These are phyloP conservation scores for Domatiomyces catenatus DNA, from an alignment of 2,329 filamentous ascomycete species.

Conservation along the genomic window DNA sequence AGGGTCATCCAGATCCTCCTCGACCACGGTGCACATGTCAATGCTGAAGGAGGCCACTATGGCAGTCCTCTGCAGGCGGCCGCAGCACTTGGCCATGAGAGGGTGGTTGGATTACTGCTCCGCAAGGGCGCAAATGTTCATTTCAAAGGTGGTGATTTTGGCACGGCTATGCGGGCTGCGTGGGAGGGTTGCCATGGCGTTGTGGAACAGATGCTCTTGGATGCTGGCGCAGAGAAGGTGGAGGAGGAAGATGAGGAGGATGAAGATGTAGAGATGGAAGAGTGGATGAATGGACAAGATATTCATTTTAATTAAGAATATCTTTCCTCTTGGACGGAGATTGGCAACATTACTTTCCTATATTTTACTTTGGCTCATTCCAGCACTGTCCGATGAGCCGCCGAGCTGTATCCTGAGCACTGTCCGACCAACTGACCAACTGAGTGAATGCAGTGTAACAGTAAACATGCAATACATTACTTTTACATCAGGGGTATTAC, in stretches of 20 bases:
- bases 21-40: constrained; percentile 6
- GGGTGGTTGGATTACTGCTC: constrained; percentile 5
- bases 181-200: constrained; percentile 2
- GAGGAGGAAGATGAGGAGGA: constrained; percentile 8
- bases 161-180: constrained; percentile 10
- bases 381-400: too few relatives aligned
- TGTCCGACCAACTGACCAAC: too few relatives aligned
- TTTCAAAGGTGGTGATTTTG: constrained; percentile 4
- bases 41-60: constrained; percentile 6
- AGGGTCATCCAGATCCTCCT: constrained; percentile 1
- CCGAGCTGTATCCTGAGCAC: too few relatives aligned
- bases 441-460: not conserved
- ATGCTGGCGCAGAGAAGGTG: constrained; percentile 4
- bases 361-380: too few relatives aligned
- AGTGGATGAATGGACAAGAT: too few relatives aligned
- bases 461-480: not conserved
- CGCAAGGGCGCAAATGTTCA: constrained; percentile 13
- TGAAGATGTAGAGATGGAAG: too few relatives aligned
- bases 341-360: too few relatives aligned
- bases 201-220: constrained; percentile 7
- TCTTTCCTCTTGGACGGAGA: too few relatives aligned
- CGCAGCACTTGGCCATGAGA: constrained; percentile 2
- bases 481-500: not conserved
- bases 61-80: constrained; percentile 5
- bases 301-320: too few relatives aligned